Base-by-base conservation (phyloP, 257 asterid genomes). In the Capsicum rhomboideum region DNA sequence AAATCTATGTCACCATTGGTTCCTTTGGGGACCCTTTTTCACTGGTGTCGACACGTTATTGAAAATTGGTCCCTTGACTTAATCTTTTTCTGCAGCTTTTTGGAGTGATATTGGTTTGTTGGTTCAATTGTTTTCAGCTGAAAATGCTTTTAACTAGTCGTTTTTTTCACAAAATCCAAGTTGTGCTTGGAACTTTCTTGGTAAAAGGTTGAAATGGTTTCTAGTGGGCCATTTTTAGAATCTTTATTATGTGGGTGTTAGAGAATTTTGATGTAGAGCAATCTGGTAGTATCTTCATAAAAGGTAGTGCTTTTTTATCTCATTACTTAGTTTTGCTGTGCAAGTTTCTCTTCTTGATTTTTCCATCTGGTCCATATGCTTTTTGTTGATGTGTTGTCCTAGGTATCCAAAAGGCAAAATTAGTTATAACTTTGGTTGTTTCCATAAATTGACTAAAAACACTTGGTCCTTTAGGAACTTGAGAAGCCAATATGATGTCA, bases 401-500 rank as follows among this genome's bases (percentile, higher is more conserved):
- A 77, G 63, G 63, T 77, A 75, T 75, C 63, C 61, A 75, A 75
- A 42, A 77, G 46, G 13, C 61, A 77, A 75, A 75, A 31, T 6
- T 50, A 50, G 46, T 77, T 77, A 14, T 26, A 50, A 16, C 61
- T 49, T 69, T 4, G 29, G 1, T 37, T 40, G 28, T 71, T 71
- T 5, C 18, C 81, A 50, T 75, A 50, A 50, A 50, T 75, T 77
- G 63, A 50, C 81, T 77, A 8, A 16, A 50, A n/a, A 50, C 26
- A 50, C 9, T 23, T 77, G 61, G 46, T 78, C 58, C 82, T 81
- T 59, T 42, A 4, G 13, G 42, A 53, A 40, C 79, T 28, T 61
- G 20, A 59, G 31, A 83, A 74, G 85, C 77, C 78, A 72, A 80
- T 61, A n/a, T 56, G 86, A 84, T 69, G 88, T 37, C 59, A 42